phyloP scores from a whole-genome alignment of 2,329 filamentous ascomycete genomes.

The Cephalotrichum gorgonifer region DNA sequence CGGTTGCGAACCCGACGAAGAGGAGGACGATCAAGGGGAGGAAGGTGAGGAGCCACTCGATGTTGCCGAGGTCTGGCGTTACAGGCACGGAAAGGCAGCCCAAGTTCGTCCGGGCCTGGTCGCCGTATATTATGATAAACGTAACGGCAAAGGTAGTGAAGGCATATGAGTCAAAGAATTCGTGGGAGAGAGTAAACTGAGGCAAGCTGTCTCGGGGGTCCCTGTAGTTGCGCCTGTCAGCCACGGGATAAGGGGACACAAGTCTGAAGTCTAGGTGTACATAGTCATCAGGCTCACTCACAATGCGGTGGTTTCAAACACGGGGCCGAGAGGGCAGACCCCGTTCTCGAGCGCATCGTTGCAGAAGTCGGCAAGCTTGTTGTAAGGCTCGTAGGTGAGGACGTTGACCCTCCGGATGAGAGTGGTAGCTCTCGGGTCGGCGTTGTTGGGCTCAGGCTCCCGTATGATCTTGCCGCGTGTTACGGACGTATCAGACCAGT shows the following conservation, averaged over 20 bases:
- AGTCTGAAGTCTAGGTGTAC: not conserved
- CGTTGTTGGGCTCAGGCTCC: slow-evolving; percentile 34
- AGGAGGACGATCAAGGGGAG: slow-evolving; percentile 70
- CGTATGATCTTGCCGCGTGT: slow-evolving; percentile 69
- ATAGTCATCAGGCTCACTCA: slow-evolving; percentile 17
- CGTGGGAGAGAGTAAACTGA: slow-evolving; percentile 61
- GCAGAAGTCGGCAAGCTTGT: slow-evolving; percentile 55
- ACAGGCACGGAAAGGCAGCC: slow-evolving; percentile 75
- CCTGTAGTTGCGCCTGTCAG: slow-evolving; percentile 12
- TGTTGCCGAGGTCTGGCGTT: slow-evolving; percentile 68
- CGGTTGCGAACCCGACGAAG: slow-evolving; percentile 70
- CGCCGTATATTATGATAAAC: slow-evolving; percentile 66
- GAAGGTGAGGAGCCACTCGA: slow-evolving; percentile 62
- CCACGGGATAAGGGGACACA: not conserved
- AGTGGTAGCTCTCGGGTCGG: slow-evolving; percentile 56
- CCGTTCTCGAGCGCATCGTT: slow-evolving; percentile 44
- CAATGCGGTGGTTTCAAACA: slow-evolving; percentile 43
- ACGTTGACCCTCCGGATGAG: slow-evolving; percentile 63
- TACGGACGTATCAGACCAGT: slow-evolving; percentile 51
- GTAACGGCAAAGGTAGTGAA: slow-evolving; percentile 74
- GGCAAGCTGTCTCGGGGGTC: slow-evolving; percentile 42
- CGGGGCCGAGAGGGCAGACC: slow-evolving; percentile 65
- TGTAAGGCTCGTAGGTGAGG: slow-evolving; percentile 64
- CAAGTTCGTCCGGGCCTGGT: slow-evolving; percentile 50
- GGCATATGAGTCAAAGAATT: slow-evolving; percentile 72